Percentiles rank a stretch among this genome's conserved stretches.
phyloP scores from a whole-genome alignment of 768 basidiomycete genomes.

The Boletus subcaerulescens region DNA sequence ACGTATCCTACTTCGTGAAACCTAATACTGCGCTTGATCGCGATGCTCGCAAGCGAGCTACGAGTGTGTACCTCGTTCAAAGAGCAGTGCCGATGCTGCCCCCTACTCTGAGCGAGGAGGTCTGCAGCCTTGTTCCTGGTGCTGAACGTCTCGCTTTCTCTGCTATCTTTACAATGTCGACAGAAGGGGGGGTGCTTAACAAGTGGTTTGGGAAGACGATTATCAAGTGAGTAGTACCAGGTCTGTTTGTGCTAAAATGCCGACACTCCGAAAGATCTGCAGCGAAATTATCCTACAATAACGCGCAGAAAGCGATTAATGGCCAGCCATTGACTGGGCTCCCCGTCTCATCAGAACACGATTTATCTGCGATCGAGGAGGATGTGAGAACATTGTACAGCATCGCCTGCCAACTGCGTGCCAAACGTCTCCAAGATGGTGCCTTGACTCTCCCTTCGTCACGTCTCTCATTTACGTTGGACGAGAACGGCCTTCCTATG shows the following conservation, averaged over 20 bases:
- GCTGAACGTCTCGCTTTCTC: constrained; percentile 91
- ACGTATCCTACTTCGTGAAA: constrained; percentile 94
- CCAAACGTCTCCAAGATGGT: constrained; percentile 75
- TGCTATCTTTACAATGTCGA: constrained; percentile 79
- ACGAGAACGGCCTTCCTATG: constrained; percentile 71
- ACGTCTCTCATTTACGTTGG: constrained; percentile 73
- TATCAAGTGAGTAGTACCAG: constrained; percentile 61
- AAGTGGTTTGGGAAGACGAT: constrained; percentile 95
- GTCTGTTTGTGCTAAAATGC: background rate
- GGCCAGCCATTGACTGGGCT: constrained; percentile 58
- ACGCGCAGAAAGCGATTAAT: constrained; percentile 81
- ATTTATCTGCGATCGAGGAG: constrained; percentile 57
- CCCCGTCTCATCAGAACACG: constrained; percentile 55
- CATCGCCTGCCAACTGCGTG: constrained; percentile 70
- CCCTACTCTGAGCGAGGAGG: constrained; percentile 85
- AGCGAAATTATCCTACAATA: constrained; percentile 77
- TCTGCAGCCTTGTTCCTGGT: constrained; percentile 88
- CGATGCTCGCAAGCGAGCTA: constrained; percentile 95
- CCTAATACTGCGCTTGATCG: constrained; percentile 97
- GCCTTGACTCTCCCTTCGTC: constrained; percentile 69
- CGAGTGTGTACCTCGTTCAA: constrained; percentile 95
- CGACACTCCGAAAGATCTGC: constrained; percentile 58
- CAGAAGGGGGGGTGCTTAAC: constrained; percentile 76
- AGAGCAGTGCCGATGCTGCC: constrained; percentile 97
- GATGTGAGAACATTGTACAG: constrained; percentile 71